Evolutionary conservation across 2,329 filamentous ascomycete genomes (phyloP).

Genomic region (Fusarium mexicanum): DNA sequence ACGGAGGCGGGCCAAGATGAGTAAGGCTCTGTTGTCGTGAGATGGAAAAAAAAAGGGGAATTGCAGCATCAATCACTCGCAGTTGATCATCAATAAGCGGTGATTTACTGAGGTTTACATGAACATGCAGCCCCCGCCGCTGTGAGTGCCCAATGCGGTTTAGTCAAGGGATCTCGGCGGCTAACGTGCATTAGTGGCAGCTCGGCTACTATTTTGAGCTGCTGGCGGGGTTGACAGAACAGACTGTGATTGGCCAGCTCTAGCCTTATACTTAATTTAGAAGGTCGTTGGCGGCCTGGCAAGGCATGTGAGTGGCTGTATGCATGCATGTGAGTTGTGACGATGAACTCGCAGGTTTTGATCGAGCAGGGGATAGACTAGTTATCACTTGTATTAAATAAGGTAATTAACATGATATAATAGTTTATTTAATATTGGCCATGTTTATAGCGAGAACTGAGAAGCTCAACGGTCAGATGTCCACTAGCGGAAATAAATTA

Average conservation of each 20-base stretch:
- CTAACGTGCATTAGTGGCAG: slow-evolving; percentile 41
- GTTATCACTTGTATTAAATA: neutral
- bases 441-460: neutral
- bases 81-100: slow-evolving; percentile 14
- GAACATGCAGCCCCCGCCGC: neutral
- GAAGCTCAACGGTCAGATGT: neutral
- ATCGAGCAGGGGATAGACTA: slow-evolving; percentile 9
- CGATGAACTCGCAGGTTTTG: slow-evolving; percentile 20
- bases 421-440: neutral
- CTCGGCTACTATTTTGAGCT: slow-evolving; percentile 31
- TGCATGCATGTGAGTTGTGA: slow-evolving; percentile 27
- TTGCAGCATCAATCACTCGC: neutral
- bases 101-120: neutral
- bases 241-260: slow-evolving; percentile 16
- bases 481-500: neutral
- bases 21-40: neutral
- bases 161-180: slow-evolving; percentile 24
- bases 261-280: slow-evolving; percentile 31
- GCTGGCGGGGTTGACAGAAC: slow-evolving; percentile 10
- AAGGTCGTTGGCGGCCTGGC: slow-evolving; percentile 19
- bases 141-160: neutral
- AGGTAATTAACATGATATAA: neutral
- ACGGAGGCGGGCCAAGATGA: slow-evolving; percentile 17
- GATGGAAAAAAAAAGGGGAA: neutral
- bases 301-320: slow-evolving; percentile 25